Evolutionary conservation across 2,329 filamentous ascomycete genomes (phyloP), one percentile per base, ranked within the genome.

Genomic region (Onygenales sp.): DNA sequence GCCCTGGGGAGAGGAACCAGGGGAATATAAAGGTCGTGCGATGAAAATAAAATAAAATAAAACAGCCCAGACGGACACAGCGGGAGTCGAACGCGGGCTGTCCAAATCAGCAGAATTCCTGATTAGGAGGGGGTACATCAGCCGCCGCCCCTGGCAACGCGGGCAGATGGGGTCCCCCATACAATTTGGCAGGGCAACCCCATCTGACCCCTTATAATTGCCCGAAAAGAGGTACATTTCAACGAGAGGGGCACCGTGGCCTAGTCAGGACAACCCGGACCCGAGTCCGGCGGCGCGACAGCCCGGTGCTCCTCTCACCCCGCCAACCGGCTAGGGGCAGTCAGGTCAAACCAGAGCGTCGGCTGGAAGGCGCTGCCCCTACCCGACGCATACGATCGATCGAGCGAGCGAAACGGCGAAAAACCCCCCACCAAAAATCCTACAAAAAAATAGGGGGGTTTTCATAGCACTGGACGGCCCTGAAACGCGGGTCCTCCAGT

Each of bases 381-480:
- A 47, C 44, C 44, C 33, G 33, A 33, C 44, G 44, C 11, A 33
- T 47, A 27, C 17, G 42, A 43, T 11, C 42, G 42, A 43, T 27
- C 42, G 42, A 17, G 17, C 17, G 17, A 17, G 17, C 17, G 17
- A 17, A 17, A 41, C 47, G 47, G 36, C 31, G 47, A 8, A 50
- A 50, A 50, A 50, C 47, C 47, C 47, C 35, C 9, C 9, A 47
- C 17, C 10, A 21, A 43, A 21, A 43, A 9, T 43, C 10, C 27
- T 21, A 21, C 42, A n/a, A 21, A 27, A 21, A 43, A 31, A 21
- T 17, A 7, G 35, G 17, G 47, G 47, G 47, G 47, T 50, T 50
- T 50, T 50, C 47, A 50, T 50, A 50, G 47, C 47, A 38, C 36
- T 14, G 32, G 47, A 50, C 47, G n/a, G 35, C 36, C 47, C 47